Evolutionary conservation across 805 yeast species (phyloP).

Genomic region (Candida suzukii): DNA sequence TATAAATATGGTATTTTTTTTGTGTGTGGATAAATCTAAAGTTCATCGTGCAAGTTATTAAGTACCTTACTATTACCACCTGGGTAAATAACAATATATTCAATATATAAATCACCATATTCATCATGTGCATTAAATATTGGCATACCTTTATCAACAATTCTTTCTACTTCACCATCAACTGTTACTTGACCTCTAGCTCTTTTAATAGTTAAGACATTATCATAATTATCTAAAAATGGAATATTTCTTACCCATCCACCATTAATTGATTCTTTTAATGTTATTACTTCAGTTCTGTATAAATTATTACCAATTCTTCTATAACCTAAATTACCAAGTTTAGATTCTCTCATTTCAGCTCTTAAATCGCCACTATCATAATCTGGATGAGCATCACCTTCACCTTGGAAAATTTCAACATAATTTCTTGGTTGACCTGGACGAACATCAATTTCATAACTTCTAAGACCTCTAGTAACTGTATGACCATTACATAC

Average conservation of each 20-base stretch:
- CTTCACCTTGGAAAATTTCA: constrained; percentile 63
- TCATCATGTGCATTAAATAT: constrained; percentile 39
- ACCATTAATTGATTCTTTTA: constrained; percentile 69
- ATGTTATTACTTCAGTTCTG: constrained; percentile 70
- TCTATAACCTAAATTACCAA: constrained; percentile 73
- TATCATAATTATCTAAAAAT: constrained; percentile 57
- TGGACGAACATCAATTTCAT: constrained; percentile 55
- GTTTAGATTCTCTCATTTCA: constrained; percentile 46
- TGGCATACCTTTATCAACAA: constrained; percentile 88
- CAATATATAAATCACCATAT: constrained; percentile 46
- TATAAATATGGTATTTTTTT: neutral
- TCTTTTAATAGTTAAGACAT: constrained; percentile 40
- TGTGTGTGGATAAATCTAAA: constrained; percentile 7
- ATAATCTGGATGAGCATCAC: constrained; percentile 79
- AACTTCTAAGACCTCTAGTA: constrained; percentile 44
- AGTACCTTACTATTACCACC: constrained; percentile 20
- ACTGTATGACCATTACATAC: constrained; percentile 70
- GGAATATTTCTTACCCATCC: constrained; percentile 70
- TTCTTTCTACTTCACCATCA: constrained; percentile 65
- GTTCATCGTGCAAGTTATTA: constrained; percentile 22
- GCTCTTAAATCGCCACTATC: constrained; percentile 74
- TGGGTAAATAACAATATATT: constrained; percentile 42
- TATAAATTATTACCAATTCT: constrained; percentile 69
- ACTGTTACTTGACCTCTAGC: constrained; percentile 42
- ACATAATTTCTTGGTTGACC: constrained; percentile 62